Evolutionary conservation across 257 asterid genomes (phyloP).

Genomic region (Anisodus tanguticus): DNA sequence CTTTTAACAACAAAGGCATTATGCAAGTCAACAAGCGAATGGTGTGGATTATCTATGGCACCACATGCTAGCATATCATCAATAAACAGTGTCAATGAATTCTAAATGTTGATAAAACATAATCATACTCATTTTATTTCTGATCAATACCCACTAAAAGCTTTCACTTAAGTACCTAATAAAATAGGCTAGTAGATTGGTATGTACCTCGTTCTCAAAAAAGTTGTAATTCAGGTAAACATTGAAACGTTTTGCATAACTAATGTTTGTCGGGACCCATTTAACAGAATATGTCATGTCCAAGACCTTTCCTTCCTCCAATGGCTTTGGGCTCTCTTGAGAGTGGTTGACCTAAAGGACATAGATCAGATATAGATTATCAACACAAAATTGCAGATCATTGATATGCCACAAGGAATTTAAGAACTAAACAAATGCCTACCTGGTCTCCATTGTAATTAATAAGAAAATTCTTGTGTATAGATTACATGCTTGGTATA

Average conservation of each 20-base stretch:
- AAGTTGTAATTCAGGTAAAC: slow-evolving; percentile 73
- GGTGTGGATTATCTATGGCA: background rate
- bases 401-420: background rate
- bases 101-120: background rate
- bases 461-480: slow-evolving; percentile 61
- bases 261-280: slow-evolving; percentile 62
- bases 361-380: background rate
- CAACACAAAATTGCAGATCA: background rate
- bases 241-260: slow-evolving; percentile 68
- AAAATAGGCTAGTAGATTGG: background rate
- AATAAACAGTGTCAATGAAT: background rate
- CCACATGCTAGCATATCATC: background rate
- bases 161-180: background rate
- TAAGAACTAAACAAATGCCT: background rate
- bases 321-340: slow-evolving; percentile 59
- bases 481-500: slow-evolving; percentile 55
- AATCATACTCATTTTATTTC: background rate
- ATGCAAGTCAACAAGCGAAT: background rate
- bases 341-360: slow-evolving; percentile 56
- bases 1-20: background rate
- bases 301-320: slow-evolving; percentile 62
- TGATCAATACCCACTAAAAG: background rate
- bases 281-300: slow-evolving; percentile 80
- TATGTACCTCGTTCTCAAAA: slow-evolving; percentile 72
- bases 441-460: slow-evolving; percentile 72